A percentile compares a stretch with the other conserved stretches of the same genome.
These are phyloP conservation scores for Dothistroma pini DNA, from an alignment of 2,329 filamentous ascomycete genomes.

Conservation along the genomic window DNA sequence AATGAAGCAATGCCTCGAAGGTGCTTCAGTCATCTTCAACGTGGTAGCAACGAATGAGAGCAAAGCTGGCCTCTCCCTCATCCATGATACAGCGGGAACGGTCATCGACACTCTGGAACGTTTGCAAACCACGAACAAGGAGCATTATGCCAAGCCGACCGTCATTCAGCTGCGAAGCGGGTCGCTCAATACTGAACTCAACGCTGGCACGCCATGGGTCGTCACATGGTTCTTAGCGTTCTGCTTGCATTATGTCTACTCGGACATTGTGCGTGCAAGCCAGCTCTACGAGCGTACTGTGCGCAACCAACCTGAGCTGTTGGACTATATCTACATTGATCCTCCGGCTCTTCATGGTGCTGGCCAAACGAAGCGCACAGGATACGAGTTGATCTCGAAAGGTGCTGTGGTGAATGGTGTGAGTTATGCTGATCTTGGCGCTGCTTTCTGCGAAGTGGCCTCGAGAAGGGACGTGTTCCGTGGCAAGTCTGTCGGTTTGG, in stretches of 20 bases:
- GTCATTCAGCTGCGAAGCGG: background rate
- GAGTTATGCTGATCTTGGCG: background rate
- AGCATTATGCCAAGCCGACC: background rate
- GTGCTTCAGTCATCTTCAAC: background rate
- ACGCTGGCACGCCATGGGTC: background rate
- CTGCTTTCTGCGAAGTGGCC: background rate
- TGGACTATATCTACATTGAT: background rate
- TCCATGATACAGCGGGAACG: background rate
- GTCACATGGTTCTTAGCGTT: background rate
- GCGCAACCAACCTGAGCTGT: background rate
- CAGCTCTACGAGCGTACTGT: background rate
- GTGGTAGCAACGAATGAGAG: background rate
- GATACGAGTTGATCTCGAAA: background rate
- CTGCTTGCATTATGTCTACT: background rate
- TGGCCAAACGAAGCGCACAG: background rate
- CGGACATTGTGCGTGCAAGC: background rate
- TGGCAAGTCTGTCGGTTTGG: background rate
- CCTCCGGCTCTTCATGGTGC: background rate
- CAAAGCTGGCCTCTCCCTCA: background rate
- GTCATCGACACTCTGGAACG: background rate
- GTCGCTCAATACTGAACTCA: background rate
- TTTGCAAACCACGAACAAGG: background rate
- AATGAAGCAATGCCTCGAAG: background rate
- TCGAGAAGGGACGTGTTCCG: background rate
- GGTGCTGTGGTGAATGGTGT: background rate